Conservation (phyloP, 1,284 basidiomycete genomes). For the Ustilago trichophora region DNA sequence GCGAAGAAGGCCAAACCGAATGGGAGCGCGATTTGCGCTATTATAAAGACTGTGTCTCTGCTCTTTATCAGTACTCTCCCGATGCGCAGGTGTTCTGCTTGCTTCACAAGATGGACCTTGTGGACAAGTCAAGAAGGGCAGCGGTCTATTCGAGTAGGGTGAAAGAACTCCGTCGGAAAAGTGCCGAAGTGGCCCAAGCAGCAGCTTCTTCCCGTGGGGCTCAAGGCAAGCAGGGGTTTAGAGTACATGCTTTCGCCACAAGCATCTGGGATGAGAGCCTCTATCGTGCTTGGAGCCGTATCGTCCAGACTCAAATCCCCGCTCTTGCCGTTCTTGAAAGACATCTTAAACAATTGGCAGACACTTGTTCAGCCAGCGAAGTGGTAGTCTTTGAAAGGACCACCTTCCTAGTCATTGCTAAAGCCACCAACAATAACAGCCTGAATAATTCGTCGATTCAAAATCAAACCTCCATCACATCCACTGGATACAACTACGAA, state of each 20-base stretch:
- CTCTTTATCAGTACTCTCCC: slow-evolving; percentile 57
- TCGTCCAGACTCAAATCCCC: slow-evolving; percentile 95
- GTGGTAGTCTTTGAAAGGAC: slow-evolving; percentile 95
- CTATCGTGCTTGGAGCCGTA: slow-evolving; percentile 97
- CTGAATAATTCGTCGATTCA: too few species aligned
- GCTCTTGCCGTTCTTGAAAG: slow-evolving; percentile 86
- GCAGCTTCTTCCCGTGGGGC: slow-evolving; percentile 23
- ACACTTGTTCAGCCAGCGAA: slow-evolving; percentile 86
- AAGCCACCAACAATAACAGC: slow-evolving; percentile 9
- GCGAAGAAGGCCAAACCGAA: slow-evolving; percentile 68
- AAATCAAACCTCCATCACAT: not conserved
- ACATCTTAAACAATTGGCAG: slow-evolving; percentile 84
- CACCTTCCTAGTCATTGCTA: slow-evolving; percentile 91
- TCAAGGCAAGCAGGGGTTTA: slow-evolving; percentile 37
- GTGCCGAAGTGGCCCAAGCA: slow-evolving; percentile 42
- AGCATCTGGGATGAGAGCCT: slow-evolving; percentile 97
- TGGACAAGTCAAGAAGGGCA: slow-evolving; percentile 72
- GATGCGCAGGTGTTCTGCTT: slow-evolving; percentile 88
- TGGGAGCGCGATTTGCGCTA: slow-evolving; percentile 68
- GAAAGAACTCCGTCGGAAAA: slow-evolving; percentile 56
- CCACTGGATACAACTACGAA: slow-evolving; percentile 21
- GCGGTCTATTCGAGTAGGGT: slow-evolving; percentile 72
- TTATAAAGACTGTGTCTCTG: slow-evolving; percentile 60
- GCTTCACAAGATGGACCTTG: slow-evolving; percentile 93
- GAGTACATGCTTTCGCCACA: slow-evolving; percentile 77